Conservation (phyloP, 805 yeast species). For the Metschnikowia kunwiensis region DNA sequence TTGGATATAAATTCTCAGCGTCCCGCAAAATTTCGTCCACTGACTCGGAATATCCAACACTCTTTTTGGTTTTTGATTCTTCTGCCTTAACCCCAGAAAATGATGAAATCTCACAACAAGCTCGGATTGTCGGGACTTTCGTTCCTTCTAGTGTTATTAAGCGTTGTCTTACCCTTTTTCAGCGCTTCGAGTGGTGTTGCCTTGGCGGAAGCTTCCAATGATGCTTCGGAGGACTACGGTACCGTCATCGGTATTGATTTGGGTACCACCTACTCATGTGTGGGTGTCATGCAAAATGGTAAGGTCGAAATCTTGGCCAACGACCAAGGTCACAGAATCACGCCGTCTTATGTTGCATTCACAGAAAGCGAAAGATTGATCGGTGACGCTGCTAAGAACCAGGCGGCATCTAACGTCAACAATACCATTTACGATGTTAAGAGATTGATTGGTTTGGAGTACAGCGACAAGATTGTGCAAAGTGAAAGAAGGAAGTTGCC, state of each 20-base stretch:
- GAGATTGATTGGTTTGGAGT: slow-evolving; percentile 89
- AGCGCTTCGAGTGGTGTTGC: slow-evolving; percentile 18
- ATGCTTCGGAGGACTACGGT: slow-evolving; percentile 46
- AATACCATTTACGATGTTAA: slow-evolving; percentile 91
- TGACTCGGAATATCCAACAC: background rate
- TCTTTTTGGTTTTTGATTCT: background rate
- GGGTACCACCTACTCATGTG: slow-evolving; percentile 95
- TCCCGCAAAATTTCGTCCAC: slow-evolving; percentile 1
- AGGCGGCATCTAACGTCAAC: slow-evolving; percentile 88
- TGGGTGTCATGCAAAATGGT: slow-evolving; percentile 89
- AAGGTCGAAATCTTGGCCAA: slow-evolving; percentile 94
- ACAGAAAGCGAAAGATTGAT: slow-evolving; percentile 89
- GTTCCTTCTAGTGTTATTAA: slow-evolving; percentile 31
- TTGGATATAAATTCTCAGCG: slow-evolving; percentile 8
- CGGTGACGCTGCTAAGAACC: slow-evolving; percentile 97
- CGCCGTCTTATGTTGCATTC: slow-evolving; percentile 95
- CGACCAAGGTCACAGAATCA: slow-evolving; percentile 98
- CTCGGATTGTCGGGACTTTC: slow-evolving; percentile 30
- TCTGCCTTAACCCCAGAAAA: slow-evolving; percentile 1
- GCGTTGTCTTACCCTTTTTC: slow-evolving; percentile 39
- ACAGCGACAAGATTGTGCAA: slow-evolving; percentile 19
- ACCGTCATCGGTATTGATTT: slow-evolving; percentile 93
- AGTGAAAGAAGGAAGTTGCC: slow-evolving; percentile 87
- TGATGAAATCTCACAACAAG: slow-evolving; percentile 12
- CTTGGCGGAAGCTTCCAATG: slow-evolving; percentile 24